Percentiles rank a stretch among this genome's conserved stretches.
These are phyloP conservation scores for Malus hybrid DNA, from an alignment of 331 rosid genomes.

Conservation along the genomic window DNA sequence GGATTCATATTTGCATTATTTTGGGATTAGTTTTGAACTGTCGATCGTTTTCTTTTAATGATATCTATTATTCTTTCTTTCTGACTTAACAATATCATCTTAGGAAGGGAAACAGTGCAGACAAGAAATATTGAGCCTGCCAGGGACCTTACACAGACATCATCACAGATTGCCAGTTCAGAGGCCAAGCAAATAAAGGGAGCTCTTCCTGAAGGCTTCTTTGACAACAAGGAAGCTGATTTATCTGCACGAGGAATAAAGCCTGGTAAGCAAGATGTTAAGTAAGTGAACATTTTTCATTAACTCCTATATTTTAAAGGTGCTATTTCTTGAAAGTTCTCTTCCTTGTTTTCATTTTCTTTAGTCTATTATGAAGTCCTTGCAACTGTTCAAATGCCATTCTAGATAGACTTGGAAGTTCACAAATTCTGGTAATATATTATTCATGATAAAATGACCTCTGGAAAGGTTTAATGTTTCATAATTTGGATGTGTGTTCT, in stretches of 20 bases:
- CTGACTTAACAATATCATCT: neutral
- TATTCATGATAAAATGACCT: neutral
- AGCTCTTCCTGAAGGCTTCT: slow-evolving; percentile 92
- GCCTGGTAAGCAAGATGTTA: slow-evolving; percentile 81
- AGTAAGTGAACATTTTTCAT: slow-evolving; percentile 43
- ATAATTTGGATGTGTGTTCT: too few species aligned
- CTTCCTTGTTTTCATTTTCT: too few species aligned
- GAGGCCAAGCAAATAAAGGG: slow-evolving; percentile 64
- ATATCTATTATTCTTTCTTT: neutral
- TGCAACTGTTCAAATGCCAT: neutral
- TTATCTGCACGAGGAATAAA: slow-evolving; percentile 84
- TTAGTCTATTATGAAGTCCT: neutral
- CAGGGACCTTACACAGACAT: slow-evolving; percentile 24
- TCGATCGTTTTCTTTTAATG: neutral
- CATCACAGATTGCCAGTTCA: slow-evolving; percentile 30
- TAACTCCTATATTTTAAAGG: neutral
- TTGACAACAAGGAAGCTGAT: slow-evolving; percentile 96
- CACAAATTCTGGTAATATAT: neutral
- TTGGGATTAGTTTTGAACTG: neutral
- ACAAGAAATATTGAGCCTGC: slow-evolving; percentile 25
- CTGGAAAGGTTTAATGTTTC: neutral
- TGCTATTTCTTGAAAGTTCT: too few species aligned
- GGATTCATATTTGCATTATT: neutral
- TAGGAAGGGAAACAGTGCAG: slow-evolving; percentile 38
- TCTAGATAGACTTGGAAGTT: neutral